Base-by-base conservation (phyloP, 139 green algal genomes). In the Astrephomene gubernaculifera region DNA sequence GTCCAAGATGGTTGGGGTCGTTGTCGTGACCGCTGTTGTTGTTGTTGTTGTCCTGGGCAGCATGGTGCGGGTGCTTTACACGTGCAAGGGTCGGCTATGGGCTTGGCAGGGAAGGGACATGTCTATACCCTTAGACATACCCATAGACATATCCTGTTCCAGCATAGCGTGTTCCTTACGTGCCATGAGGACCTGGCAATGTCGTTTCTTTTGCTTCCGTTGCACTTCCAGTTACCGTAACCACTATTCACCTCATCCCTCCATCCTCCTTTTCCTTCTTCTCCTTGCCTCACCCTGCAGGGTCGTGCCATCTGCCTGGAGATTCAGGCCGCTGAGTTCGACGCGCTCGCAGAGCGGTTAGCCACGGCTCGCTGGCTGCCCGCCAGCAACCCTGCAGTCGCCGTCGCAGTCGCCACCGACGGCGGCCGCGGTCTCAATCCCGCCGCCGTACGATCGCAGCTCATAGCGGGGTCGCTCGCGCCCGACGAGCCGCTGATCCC, bases 301-400 rank as follows among this genome's bases (percentile, higher is more conserved):
- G 76, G 39, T 2, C 76, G 76, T 29, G 10, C 5, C 3, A 45
- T 83, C 14, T 39, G 38, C n/a, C 31, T 72, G 76, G 76, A 83
- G 29, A 24, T 83, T 4, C 76, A 83, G 60, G 39, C 76, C 0
- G 76, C 76, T 4, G 76, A 83, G 76, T 71, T 83, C 38, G 76
- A 5, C 2, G 60, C 60, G 2, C 39, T 72, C n/a, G 76, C 76
- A 3, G 60, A 72, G 4, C 25, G 43, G 4, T 43, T 83, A 2
- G 76, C 76, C 19, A n/a, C 38, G 8, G 45, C 38, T 1, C 60
- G 60, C 12, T 83, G 76, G 76, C 35, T 83, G 76, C 76, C 76
- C 19, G 60, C 54, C 35, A 14, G 29, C 38, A 24, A 8, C 25
- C 38, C 17, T 17, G 38, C 67, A 39, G 21, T 38, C 17, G 38